These are phyloP conservation scores for Paramecium octaurelia DNA, from an alignment of 73 alveolate genomes.

Conservation along the genomic window DNA sequence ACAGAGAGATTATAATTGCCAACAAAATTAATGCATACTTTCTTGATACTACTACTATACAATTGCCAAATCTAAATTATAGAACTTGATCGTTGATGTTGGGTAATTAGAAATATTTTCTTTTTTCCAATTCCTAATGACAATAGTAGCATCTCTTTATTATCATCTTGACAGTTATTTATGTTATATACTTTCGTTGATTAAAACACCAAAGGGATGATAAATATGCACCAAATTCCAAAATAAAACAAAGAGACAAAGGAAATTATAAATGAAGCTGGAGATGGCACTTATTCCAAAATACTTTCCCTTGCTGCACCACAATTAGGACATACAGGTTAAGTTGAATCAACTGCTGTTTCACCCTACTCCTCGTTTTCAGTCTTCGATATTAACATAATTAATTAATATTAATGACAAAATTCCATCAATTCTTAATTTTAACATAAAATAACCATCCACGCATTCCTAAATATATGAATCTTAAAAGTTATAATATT, in stretches of 20 bases:
- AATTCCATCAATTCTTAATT: background rate
- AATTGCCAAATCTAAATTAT: constrained; percentile 23
- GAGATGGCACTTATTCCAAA: constrained; percentile 11
- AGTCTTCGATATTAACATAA: constrained; percentile 15
- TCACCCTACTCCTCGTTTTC: background rate
- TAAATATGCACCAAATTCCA: constrained; percentile 46
- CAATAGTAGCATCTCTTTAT: constrained; percentile 40
- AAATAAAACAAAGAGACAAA: background rate
- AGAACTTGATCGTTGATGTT: constrained; percentile 20
- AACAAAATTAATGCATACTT: background rate
- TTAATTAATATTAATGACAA: background rate
- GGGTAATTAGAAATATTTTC: constrained; percentile 32
- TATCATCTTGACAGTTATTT: background rate
- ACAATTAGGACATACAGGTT: constrained; percentile 46
- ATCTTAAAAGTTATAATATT: background rate
- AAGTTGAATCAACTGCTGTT: background rate
- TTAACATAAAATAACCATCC: background rate
- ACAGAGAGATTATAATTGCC: background rate
- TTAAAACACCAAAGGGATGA: constrained; percentile 7
- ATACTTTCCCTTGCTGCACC: constrained; percentile 45
- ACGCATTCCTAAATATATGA: background rate
- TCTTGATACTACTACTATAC: constrained; percentile 14
- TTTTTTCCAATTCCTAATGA: constrained; percentile 16
- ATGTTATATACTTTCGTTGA: background rate
- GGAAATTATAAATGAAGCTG: constrained; percentile 15